phyloP scores from a whole-genome alignment of 2,329 filamentous ascomycete species.

The Seiridium cupressi region DNA sequence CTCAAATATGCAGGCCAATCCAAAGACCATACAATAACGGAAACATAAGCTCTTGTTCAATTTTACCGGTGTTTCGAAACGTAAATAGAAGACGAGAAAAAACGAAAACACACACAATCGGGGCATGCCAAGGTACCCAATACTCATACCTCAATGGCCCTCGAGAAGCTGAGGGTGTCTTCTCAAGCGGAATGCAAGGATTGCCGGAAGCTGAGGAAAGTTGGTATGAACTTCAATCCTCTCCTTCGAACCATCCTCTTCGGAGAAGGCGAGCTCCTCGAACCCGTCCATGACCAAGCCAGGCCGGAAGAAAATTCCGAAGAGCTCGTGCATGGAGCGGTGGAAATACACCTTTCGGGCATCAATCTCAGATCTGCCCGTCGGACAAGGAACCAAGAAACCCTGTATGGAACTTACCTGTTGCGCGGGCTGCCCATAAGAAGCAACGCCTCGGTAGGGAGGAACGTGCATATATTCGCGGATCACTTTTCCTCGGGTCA shows the following conservation, averaged over 20 bases:
- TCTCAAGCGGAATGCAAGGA: conserved; percentile 30
- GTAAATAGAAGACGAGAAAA: too few relatives aligned
- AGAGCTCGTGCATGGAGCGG: conserved; percentile 41
- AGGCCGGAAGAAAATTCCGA: conserved; percentile 39
- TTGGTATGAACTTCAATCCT: conserved; percentile 35
- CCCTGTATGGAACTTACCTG: conserved; percentile 26
- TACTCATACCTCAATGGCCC: not conserved
- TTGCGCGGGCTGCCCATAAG: conserved; percentile 29
- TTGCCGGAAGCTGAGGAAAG: conserved; percentile 34
- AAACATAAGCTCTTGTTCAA: too few relatives aligned
- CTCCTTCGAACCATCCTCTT: conserved; percentile 25
- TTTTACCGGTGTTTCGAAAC: too few relatives aligned
- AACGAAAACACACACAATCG: too few relatives aligned
- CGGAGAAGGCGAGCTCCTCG: conserved; percentile 44
- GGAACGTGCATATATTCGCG: conserved; percentile 40
- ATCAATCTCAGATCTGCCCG: not conserved
- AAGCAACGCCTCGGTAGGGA: conserved; percentile 34
- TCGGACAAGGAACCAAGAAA: not conserved
- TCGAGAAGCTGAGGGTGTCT: not conserved
- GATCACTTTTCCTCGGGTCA: conserved; percentile 34
- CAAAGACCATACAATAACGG: too few relatives aligned
- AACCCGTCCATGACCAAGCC: conserved; percentile 43
- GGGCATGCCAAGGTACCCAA: too few relatives aligned
- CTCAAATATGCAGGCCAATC: too few relatives aligned
- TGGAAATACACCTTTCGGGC: conserved; percentile 36